Evolutionary conservation across 768 basidiomycete species (phyloP), one percentile per base, ranked within the genome.

Genomic region (Pholiota conissans): DNA sequence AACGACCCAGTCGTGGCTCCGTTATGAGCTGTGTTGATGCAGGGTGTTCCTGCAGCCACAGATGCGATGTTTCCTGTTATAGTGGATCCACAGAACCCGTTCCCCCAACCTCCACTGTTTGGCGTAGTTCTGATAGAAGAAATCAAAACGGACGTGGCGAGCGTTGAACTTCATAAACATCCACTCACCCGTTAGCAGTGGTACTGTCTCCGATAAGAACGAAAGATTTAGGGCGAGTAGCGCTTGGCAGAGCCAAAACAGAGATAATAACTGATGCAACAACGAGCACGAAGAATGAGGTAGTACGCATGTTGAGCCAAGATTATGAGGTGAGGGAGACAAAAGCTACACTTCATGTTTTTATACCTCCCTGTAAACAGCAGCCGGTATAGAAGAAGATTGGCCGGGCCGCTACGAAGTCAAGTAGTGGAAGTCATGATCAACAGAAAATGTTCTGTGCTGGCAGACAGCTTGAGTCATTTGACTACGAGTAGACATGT

Each of bases 1-100:
- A 76, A 77, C 14, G 68, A 62, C 3, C 76, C 76, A 1, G 76
- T 77, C n/a, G 76, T 77, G 0, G 74, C 74, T 16, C 76, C 75
- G 57, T 76, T 71, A 27, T 73, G 69, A 3, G 75, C 75, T 0
- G 74, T 75, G 61, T 78, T 76, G 54, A 76, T 73, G 57, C 76
- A 79, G 1, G 71, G 68, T 2, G 72, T 75, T 22, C 68, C 65
- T 8, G 67, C 40, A 1, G 58, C 65, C 2, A 79, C 55, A 1
- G 73, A 73, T 4, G 74, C 73, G 5, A 71, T 69, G 29, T 72
- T 74, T 8, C 62, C 62, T 14, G 63, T 69, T 10, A 69, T 50
- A 1, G 65, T 56, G 27, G 73, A 73, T 7, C 73, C 75, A 61
- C 76, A 78, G 40, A 78, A 68, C 6, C 76, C 75, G 49, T 77